A percentile compares a stretch with the other conserved stretches of the same genome.
phyloP scores from a whole-genome alignment of 129 eudicot species.

The Pittosporum tobira region DNA sequence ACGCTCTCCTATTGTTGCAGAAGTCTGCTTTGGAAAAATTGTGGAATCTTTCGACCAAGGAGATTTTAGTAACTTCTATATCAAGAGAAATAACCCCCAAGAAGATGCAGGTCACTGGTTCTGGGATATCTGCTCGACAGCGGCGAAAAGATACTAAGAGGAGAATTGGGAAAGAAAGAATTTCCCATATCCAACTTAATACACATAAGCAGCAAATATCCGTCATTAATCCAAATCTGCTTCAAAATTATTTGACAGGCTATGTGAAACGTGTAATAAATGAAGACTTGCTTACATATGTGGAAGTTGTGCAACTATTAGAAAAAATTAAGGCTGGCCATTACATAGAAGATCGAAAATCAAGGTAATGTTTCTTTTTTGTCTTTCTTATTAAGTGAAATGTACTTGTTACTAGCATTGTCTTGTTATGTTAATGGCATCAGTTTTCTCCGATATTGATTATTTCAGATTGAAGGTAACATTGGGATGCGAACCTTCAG shows the following conservation, averaged over 20 bases:
- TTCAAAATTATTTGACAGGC: constrained; percentile 56
- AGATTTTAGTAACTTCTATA: background rate
- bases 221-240: constrained; percentile 53
- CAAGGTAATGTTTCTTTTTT: constrained; percentile 41
- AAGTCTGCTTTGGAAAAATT: constrained; percentile 87
- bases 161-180: constrained; percentile 24
- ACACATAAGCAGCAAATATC: constrained; percentile 29
- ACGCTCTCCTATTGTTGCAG: constrained; percentile 75
- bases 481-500: constrained; percentile 82
- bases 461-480: constrained; percentile 61
- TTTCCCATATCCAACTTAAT: constrained; percentile 22
- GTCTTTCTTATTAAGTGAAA: background rate
- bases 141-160: constrained; percentile 56
- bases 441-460: background rate
- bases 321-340: constrained; percentile 60
- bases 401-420: background rate
- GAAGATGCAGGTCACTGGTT: constrained; percentile 46
- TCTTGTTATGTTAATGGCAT: background rate
- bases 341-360: constrained; percentile 54
- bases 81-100: constrained; percentile 23
- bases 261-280: constrained; percentile 66
- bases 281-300: constrained; percentile 63
- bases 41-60: constrained; percentile 68
- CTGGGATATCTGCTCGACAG: constrained; percentile 72
- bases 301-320: constrained; percentile 74